These are phyloP conservation scores for Talaromyces thailandensis DNA, from an alignment of 495 filamentous ascomycete species.

Conservation along the genomic window DNA sequence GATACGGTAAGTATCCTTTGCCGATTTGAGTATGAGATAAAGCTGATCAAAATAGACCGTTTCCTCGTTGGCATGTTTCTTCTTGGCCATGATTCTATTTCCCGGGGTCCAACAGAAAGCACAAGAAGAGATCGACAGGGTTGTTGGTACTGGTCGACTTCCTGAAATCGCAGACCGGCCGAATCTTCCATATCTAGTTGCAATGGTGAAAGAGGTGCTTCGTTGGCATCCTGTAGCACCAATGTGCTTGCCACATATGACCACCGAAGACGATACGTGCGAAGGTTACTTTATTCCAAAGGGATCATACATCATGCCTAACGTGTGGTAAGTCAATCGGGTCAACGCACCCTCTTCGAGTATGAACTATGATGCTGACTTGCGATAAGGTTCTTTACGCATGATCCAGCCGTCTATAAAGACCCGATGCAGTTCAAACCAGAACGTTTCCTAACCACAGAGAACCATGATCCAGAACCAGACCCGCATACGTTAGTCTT, in stretches of 20 bases:
- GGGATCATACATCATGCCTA: conserved; percentile 33
- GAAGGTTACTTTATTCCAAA: conserved; percentile 44
- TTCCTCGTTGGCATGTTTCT: conserved; percentile 25
- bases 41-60: conserved; percentile 14
- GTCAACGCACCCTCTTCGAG: neutral
- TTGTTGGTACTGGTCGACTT: conserved; percentile 27
- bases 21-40: neutral
- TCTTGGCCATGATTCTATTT: conserved; percentile 38
- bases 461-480: conserved; percentile 15
- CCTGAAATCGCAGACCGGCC: conserved; percentile 18
- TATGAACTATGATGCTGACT: neutral
- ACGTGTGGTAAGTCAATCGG: conserved; percentile 28
- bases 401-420: conserved; percentile 23
- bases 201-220: conserved; percentile 31
- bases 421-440: conserved; percentile 26
- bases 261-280: conserved; percentile 43
- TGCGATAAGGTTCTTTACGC: conserved; percentile 18
- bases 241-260: conserved; percentile 44
- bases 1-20: conserved; percentile 22
- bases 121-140: conserved; percentile 48
- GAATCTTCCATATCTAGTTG: conserved; percentile 32
- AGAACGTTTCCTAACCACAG: conserved; percentile 21
- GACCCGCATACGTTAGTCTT: conserved; percentile 22
- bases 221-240: conserved; percentile 38
- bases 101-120: conserved; percentile 44